phyloP scores from a whole-genome alignment of 257 asterid species.

The Solanum habrochaites region DNA sequence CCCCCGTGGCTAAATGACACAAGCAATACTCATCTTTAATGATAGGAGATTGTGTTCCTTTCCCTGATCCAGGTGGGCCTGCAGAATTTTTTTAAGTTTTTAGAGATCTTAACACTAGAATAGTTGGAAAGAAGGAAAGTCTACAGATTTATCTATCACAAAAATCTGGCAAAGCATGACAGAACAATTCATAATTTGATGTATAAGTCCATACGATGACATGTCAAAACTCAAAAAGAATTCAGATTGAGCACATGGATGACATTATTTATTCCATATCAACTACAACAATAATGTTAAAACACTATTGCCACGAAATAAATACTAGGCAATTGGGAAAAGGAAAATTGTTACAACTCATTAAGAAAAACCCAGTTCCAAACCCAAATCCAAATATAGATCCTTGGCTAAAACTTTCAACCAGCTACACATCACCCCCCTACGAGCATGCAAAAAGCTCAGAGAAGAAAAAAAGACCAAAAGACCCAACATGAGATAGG shows the following conservation, averaged over 20 bases:
- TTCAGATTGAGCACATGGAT: not conserved
- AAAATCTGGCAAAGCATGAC: not conserved
- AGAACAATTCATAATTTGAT: not conserved
- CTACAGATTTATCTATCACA: not conserved
- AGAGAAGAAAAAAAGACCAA: not conserved
- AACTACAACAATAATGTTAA: not conserved
- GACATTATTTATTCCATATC: not conserved
- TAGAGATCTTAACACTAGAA: not conserved
- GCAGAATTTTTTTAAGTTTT: not conserved
- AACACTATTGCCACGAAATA: not conserved
- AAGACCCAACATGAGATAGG: not conserved
- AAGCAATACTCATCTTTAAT: constrained; percentile 87
- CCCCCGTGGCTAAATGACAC: constrained; percentile 98
- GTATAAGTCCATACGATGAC: not conserved
- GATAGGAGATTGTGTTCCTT: constrained; percentile 94
- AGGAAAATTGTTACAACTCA: not conserved
- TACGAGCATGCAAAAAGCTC: not conserved
- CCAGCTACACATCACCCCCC: not conserved
- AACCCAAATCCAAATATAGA: not conserved
- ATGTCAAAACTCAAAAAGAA: not conserved
- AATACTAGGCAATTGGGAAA: not conserved
- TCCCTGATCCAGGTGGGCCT: constrained; percentile 99
- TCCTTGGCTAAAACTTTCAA: not conserved
- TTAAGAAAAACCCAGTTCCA: not conserved
- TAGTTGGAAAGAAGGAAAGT: not conserved